Evolutionary conservation across 306 rosid species (phyloP).

Genomic region (Cicer judaicum): DNA sequence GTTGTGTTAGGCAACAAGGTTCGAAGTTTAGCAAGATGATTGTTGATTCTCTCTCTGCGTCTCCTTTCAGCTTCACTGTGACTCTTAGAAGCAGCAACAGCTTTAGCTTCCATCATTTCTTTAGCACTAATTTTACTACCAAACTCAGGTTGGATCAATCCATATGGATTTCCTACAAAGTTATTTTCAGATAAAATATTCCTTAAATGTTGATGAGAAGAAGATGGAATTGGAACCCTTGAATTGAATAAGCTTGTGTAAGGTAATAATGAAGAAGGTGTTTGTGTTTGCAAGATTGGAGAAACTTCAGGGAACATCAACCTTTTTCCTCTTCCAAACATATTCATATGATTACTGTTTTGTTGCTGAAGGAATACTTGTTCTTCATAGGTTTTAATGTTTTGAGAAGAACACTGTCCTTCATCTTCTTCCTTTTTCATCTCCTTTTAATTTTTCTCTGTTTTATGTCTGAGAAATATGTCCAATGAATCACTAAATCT

Average conservation of each 20-base stretch:
- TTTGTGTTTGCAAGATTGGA: slow-evolving; percentile 51
- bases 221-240: slow-evolving; percentile 53
- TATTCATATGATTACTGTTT: slow-evolving; percentile 33
- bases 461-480: slow-evolving; percentile 4
- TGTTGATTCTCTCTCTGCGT: slow-evolving; percentile 95
- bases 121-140: slow-evolving; percentile 82
- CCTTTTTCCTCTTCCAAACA: too few species aligned
- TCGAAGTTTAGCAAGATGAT: slow-evolving; percentile 88
- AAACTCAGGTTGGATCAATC: too few species aligned
- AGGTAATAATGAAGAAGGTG: slow-evolving; percentile 39
- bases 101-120: slow-evolving; percentile 97
- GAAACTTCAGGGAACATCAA: slow-evolving; percentile 56
- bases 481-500: slow-evolving; percentile 31
- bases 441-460: too few species aligned
- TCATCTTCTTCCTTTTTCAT: slow-evolving; percentile 54
- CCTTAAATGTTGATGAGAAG: slow-evolving; percentile 61
- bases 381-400: slow-evolving; percentile 62
- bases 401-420: slow-evolving; percentile 81
- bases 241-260: slow-evolving; percentile 69
- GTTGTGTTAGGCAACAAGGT: slow-evolving; percentile 93
- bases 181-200: slow-evolving; percentile 62
- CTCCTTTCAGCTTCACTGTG: slow-evolving; percentile 98
- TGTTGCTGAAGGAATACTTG: slow-evolving; percentile 60
- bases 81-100: slow-evolving; percentile 95
- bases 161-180: too few species aligned